Evolutionary conservation across 805 yeast genomes (phyloP).

Genomic region (Ogataea allantospora): DNA sequence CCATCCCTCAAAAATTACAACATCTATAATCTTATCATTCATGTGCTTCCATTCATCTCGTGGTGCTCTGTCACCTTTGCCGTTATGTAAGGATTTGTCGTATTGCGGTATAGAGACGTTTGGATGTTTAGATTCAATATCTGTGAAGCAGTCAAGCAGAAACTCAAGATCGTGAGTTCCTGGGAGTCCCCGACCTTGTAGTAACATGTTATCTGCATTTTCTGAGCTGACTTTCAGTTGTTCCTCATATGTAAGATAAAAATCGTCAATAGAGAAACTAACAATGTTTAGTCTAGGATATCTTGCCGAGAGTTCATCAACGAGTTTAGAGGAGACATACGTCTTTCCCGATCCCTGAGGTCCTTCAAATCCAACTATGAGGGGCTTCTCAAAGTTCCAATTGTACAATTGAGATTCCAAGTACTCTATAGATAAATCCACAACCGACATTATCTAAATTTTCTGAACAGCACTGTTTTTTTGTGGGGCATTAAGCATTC

Average conservation of each 20-base stretch:
- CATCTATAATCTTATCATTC: slow-evolving; percentile 44
- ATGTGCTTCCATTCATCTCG: slow-evolving; percentile 38
- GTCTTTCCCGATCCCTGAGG: slow-evolving; percentile 85
- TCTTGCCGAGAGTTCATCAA: slow-evolving; percentile 30
- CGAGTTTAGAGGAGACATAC: slow-evolving; percentile 46
- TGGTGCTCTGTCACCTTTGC: slow-evolving; percentile 74
- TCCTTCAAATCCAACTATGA: slow-evolving; percentile 60
- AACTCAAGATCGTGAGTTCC: slow-evolving; percentile 83
- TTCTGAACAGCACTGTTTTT: no score
- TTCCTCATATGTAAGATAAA: slow-evolving; percentile 65
- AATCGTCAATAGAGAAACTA: slow-evolving; percentile 79
- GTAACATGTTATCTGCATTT: slow-evolving; percentile 41
- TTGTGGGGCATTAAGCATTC: no score
- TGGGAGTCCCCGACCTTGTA: slow-evolving; percentile 82
- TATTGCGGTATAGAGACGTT: slow-evolving; percentile 57
- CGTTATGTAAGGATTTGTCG: slow-evolving; percentile 69
- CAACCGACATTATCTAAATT: slow-evolving; percentile 18
- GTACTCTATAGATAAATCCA: slow-evolving; percentile 24
- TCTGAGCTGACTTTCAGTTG: slow-evolving; percentile 47
- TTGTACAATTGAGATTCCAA: slow-evolving; percentile 30
- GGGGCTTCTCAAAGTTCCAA: slow-evolving; percentile 25
- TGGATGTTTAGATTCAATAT: slow-evolving; percentile 27
- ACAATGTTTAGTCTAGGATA: slow-evolving; percentile 41
- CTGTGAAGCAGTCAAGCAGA: slow-evolving; percentile 36
- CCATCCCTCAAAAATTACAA: slow-evolving; percentile 92